Base-by-base conservation (phyloP, 257 asterid species). In the Jasminum sambac region DNA sequence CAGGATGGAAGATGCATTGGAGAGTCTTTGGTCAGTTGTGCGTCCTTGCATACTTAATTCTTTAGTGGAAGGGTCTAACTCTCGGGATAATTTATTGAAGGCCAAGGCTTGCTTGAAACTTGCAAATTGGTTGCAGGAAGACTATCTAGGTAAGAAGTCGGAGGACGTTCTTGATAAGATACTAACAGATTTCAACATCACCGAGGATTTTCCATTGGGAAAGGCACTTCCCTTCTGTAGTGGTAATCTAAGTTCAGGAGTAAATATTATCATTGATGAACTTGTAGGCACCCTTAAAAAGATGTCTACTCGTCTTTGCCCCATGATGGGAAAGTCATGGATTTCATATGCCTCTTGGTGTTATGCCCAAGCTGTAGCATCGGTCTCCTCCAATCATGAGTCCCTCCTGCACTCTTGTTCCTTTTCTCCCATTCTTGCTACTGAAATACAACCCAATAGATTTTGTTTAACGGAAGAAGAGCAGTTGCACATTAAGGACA, bases 21-120 rank as follows among this genome's bases (percentile, higher is more conserved):
- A 66, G 70, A 76, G 80, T 76, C 85, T 85, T 67, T 95, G 98
- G 96, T 88, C 95, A 72, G 76, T 86, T 83, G 76, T 95, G 78
- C 88, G 73, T 64, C 89, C 96, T 70, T 76, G 73, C 76, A 68
- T 88, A 81, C 76, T 83, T 74, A 81, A 89, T 74, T 81, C 90
- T 78, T 67, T 88, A 77, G 69, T 59, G 69, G 79, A 64, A 58
- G 79, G 71, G 14, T 76, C 87, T 64, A 72, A 81, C 77, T 77
- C 88, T 68, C 83, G 59, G 78, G 90, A 79, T 71, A 86, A 77
- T 80, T 85, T 76, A 72, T 71, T 89, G 72, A 95, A 83, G 86
- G 98, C 98, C 44, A 95, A 88, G 80, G 96, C 98, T 67, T 91
- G 98, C 86, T 79, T 95, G 81, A 95, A 95, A 88, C 89, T 95